Evolutionary conservation across 2,329 filamentous ascomycete species (phyloP).

Genomic region (Phialophora macrospora): DNA sequence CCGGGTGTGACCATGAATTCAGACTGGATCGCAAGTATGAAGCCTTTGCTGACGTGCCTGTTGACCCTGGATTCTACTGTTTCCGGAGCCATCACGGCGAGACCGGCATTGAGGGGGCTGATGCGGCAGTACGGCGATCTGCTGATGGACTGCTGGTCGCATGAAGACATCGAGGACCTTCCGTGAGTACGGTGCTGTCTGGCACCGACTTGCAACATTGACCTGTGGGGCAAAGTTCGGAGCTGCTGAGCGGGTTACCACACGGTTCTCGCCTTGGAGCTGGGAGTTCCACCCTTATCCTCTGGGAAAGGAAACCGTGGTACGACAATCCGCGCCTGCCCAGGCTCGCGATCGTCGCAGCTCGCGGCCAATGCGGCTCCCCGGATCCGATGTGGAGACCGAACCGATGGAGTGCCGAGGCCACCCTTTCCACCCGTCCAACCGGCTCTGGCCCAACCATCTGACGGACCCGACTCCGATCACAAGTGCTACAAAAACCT

Average conservation of each 20-base stretch:
- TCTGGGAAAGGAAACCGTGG: background rate
- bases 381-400: slow-evolving; percentile 15
- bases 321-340: background rate
- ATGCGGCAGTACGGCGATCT: slow-evolving; percentile 30
- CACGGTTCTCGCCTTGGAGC: background rate
- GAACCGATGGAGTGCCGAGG: slow-evolving; percentile 1
- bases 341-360: background rate
- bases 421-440: background rate
- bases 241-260: background rate
- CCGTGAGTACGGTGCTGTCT: background rate
- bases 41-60: slow-evolving; percentile 27
- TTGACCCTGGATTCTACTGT: slow-evolving; percentile 24
- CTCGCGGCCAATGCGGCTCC: slow-evolving; percentile 2
- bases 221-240: background rate
- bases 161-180: slow-evolving; percentile 12
- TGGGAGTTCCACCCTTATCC: no score
- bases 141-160: slow-evolving; percentile 31
- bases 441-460: background rate
- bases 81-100: slow-evolving; percentile 26
- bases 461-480: background rate
- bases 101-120: slow-evolving; percentile 22
- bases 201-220: background rate
- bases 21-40: slow-evolving; percentile 23
- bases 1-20: slow-evolving; percentile 2
- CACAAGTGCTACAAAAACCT: background rate